phyloP scores from a whole-genome alignment of 2,329 filamentous ascomycete species.

The Penicillium sp. region DNA sequence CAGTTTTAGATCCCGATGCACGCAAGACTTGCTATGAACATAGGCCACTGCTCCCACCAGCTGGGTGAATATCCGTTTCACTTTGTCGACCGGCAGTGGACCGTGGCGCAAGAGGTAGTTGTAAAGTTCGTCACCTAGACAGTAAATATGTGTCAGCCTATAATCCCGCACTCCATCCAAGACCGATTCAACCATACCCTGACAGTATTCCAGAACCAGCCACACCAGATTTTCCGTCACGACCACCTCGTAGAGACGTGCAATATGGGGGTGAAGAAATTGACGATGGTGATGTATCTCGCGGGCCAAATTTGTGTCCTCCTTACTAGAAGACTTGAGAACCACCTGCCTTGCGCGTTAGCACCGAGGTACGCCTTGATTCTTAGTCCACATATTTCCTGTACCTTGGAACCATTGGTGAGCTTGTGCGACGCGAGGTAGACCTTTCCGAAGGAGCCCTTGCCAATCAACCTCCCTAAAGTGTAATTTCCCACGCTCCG shows the following conservation, averaged over 20 bases:
- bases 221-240: constrained; percentile 94
- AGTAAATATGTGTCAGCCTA: neutral
- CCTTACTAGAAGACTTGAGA: constrained; percentile 95
- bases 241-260: constrained; percentile 94
- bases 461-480: constrained; percentile 88
- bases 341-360: constrained; percentile 67
- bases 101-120: constrained; percentile 91
- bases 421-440: constrained; percentile 96
- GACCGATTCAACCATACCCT: constrained; percentile 58
- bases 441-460: constrained; percentile 97
- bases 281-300: constrained; percentile 99
- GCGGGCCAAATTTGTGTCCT: constrained; percentile 90
- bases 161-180: neutral
- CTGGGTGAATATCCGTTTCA: constrained; percentile 94
- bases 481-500: constrained; percentile 93
- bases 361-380: constrained; percentile 1
- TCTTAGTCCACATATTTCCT: neutral
- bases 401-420: constrained; percentile 94
- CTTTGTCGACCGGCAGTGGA: constrained; percentile 78
- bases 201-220: constrained; percentile 95
- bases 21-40: constrained; percentile 91
- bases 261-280: constrained; percentile 96
- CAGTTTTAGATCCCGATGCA: constrained; percentile 94
- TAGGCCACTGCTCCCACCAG: constrained; percentile 93
- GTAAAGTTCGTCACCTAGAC: constrained; percentile 89